phyloP scores from a whole-genome alignment of 2,329 filamentous ascomycete genomes.

The Allantophomopsis cytisporea region DNA sequence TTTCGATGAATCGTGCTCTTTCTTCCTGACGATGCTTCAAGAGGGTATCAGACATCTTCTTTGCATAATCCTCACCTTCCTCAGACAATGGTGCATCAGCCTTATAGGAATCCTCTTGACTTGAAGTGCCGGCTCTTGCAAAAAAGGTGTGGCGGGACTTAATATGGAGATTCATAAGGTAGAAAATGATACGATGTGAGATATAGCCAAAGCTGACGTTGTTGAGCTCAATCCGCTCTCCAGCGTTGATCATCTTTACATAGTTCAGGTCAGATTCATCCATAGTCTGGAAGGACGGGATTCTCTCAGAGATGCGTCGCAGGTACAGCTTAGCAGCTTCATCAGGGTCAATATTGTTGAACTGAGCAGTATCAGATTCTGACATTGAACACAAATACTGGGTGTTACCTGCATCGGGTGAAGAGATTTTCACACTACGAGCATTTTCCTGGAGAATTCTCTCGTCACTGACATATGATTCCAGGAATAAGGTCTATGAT shows the following conservation, averaged over 20 bases:
- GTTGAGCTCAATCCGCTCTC: constrained; percentile 86
- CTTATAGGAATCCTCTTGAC: constrained; percentile 86
- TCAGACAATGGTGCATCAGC: constrained; percentile 74
- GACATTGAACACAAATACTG: neutral
- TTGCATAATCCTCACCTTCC: constrained; percentile 67
- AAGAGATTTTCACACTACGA: constrained; percentile 93
- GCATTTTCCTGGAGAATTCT: constrained; percentile 94
- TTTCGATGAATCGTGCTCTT: constrained; percentile 51
- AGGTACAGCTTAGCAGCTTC: constrained; percentile 90
- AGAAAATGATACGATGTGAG: constrained; percentile 95
- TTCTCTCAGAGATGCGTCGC: constrained; percentile 77
- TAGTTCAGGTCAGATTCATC: constrained; percentile 87
- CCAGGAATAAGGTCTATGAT: constrained; percentile 81
- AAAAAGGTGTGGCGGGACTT: constrained; percentile 92
- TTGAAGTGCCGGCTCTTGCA: constrained; percentile 71
- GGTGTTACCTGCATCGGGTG: constrained; percentile 56
- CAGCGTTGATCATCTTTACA: constrained; percentile 99
- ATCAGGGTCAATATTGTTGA: constrained; percentile 80
- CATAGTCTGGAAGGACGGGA: constrained; percentile 96
- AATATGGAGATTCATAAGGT: constrained; percentile 93
- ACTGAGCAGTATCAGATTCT: constrained; percentile 34
- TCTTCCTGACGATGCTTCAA: constrained; percentile 76
- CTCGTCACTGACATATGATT: constrained; percentile 89
- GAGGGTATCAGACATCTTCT: constrained; percentile 75
- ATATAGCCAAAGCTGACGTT: constrained; percentile 95